These are phyloP conservation scores for Austroboletus rostrupii DNA, from an alignment of 1,284 basidiomycete species.

Conservation along the genomic window DNA sequence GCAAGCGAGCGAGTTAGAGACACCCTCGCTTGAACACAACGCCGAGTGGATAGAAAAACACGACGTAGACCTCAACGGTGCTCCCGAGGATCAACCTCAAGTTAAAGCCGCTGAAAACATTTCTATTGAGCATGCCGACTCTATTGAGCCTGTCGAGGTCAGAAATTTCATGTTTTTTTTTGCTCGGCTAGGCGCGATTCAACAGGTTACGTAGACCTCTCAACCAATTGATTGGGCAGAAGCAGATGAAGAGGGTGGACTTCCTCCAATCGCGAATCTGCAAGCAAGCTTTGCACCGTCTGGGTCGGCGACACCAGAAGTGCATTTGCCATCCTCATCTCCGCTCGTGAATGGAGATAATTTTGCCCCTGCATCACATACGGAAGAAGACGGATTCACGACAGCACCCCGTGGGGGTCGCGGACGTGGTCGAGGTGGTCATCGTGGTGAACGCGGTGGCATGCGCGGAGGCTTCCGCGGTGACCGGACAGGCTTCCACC, in stretches of 20 bases:
- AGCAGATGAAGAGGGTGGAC: slow-evolving; percentile 48
- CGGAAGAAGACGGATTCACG: slow-evolving; percentile 64
- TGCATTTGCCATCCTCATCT: slow-evolving; percentile 29
- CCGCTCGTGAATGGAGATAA: slow-evolving; percentile 28
- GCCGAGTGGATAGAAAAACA: slow-evolving; percentile 50
- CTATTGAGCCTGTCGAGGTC: slow-evolving; percentile 26
- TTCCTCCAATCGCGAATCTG: slow-evolving; percentile 55
- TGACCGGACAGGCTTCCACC: slow-evolving; percentile 34
- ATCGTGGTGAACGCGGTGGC: slow-evolving; percentile 36
- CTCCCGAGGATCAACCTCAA: slow-evolving; percentile 27
- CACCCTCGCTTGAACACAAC: slow-evolving; percentile 42
- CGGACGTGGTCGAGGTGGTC: slow-evolving; percentile 39
- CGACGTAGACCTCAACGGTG: slow-evolving; percentile 25
- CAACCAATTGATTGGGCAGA: slow-evolving; percentile 55
- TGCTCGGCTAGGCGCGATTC: background rate
- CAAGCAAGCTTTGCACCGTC: slow-evolving; percentile 49
- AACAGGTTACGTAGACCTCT: slow-evolving; percentile 19
- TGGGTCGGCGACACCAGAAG: slow-evolving; percentile 55
- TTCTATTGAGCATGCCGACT: background rate
- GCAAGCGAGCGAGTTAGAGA: slow-evolving; percentile 71
- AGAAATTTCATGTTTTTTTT: slow-evolving; percentile 1
- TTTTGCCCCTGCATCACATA: slow-evolving; percentile 24
- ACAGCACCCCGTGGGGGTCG: slow-evolving; percentile 39
- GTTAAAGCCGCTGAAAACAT: slow-evolving; percentile 28
- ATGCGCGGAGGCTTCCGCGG: slow-evolving; percentile 37